phyloP scores from a whole-genome alignment of 371 early-diverging fungal genomes.

The Mortierella polycephala region DNA sequence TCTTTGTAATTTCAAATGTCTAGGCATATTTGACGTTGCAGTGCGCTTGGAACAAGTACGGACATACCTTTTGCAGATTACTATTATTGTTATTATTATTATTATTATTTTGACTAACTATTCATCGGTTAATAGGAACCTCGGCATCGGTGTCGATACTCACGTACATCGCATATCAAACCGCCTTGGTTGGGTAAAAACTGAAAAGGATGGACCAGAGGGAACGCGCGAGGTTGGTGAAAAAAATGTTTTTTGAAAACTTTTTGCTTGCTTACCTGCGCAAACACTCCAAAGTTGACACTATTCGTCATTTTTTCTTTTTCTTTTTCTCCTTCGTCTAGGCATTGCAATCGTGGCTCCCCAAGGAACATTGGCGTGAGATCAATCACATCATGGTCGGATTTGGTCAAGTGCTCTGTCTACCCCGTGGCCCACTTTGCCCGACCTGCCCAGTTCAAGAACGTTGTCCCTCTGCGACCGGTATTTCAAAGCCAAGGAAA shows the following conservation, averaged over 20 bases:
- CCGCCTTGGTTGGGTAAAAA: constrained; percentile 89
- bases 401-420: constrained; percentile 93
- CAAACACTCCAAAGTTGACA: too few species aligned
- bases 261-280: too few species aligned
- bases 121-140: constrained; percentile 58
- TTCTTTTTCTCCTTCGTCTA: constrained; percentile 14
- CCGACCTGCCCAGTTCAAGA: constrained; percentile 82
- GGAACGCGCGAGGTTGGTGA: constrained; percentile 75
- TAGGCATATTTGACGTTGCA: constrained; percentile 88
- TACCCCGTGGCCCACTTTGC: constrained; percentile 85
- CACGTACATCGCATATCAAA: constrained; percentile 98
- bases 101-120: not conserved
- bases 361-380: constrained; percentile 86
- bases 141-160: constrained; percentile 98
- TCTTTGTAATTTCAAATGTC: not conserved
- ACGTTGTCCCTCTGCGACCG: constrained; percentile 72
- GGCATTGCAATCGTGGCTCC: constrained; percentile 88
- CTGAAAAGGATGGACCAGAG: constrained; percentile 79
- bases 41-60: constrained; percentile 84
- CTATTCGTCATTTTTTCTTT: too few species aligned
- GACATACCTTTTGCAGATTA: not conserved
- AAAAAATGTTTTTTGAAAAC: too few species aligned
- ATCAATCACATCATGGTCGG: constrained; percentile 96
- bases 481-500: constrained; percentile 17
- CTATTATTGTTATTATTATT: not conserved